Conservation (phyloP, 2,329 filamentous ascomycete genomes). For the Tolypocladium capitatum region DNA sequence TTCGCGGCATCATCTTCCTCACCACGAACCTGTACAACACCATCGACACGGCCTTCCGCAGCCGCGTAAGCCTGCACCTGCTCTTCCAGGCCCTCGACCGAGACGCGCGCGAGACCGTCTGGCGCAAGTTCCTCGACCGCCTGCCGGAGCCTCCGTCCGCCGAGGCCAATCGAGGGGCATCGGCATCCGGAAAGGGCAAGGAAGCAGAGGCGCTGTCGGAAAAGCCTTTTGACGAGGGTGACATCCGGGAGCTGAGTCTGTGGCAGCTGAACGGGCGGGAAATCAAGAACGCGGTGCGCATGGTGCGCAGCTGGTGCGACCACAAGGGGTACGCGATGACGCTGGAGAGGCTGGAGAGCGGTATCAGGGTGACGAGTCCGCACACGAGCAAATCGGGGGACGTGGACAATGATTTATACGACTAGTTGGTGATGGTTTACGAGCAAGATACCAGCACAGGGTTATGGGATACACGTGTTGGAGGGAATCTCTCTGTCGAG, state of each 20-base stretch:
- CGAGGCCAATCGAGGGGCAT: background rate
- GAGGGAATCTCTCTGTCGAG: too few species aligned
- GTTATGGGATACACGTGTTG: too few species aligned
- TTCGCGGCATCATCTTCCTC: conserved; percentile 30
- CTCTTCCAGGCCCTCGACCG: conserved; percentile 26
- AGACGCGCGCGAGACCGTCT: conserved; percentile 25
- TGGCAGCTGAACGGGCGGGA: conserved; percentile 31
- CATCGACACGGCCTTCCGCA: conserved; percentile 31
- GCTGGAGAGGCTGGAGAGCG: conserved; percentile 27
- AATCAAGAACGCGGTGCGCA: conserved; percentile 34
- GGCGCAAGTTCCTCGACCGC: conserved; percentile 31
- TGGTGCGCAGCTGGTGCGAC: conserved; percentile 30
- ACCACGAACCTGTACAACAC: conserved; percentile 29
- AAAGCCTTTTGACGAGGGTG: conserved; percentile 13
- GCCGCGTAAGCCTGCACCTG: conserved; percentile 32
- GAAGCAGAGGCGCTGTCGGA: background rate
- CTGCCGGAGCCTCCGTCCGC: conserved; percentile 9
- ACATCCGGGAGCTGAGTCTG: conserved; percentile 23
- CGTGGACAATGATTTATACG: conserved; percentile 15
- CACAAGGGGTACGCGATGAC: conserved; percentile 29
- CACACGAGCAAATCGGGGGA: conserved; percentile 22
- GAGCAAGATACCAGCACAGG: too few species aligned
- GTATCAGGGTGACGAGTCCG: conserved; percentile 31
- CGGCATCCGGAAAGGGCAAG: background rate
- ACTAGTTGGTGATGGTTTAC: conserved; percentile 2